A percentile compares a stretch with the other conserved stretches of the same genome.
Evolutionary conservation across 1,139 yeast genomes (phyloP).

Genomic region (Suhomyces guaymorum): DNA sequence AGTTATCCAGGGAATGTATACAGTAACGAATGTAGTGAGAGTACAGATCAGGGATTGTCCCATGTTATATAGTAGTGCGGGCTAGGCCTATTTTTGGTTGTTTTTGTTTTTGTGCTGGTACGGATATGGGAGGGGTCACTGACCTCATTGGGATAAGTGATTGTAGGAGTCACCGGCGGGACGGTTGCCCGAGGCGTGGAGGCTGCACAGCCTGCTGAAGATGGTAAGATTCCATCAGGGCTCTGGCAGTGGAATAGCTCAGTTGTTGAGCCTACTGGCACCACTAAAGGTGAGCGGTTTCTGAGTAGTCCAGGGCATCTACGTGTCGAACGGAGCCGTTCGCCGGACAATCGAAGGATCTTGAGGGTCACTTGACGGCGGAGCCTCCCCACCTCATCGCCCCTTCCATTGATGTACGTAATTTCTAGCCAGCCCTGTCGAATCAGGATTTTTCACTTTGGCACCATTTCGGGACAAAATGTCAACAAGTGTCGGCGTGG

Average conservation of each 20-base stretch:
- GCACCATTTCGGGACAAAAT: slow-evolving; percentile 2
- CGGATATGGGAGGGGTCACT: slow-evolving; percentile 9
- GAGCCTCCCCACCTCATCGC: background rate
- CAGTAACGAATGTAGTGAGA: slow-evolving; percentile 2
- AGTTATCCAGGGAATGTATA: slow-evolving; percentile 2
- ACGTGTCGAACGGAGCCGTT: too few species aligned
- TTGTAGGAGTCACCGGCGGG: slow-evolving; percentile 1
- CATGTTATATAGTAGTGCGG: slow-evolving; percentile 6
- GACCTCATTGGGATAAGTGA: slow-evolving; percentile 8
- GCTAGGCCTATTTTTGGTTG: slow-evolving; percentile 12
- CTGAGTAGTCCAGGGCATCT: too few species aligned
- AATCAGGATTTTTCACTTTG: slow-evolving; percentile 7
- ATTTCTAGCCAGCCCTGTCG: slow-evolving; percentile 3
- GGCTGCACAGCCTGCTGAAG: background rate
- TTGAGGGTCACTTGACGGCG: too few species aligned
- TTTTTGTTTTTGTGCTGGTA: slow-evolving; percentile 11
- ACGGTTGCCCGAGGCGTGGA: slow-evolving; percentile 4
- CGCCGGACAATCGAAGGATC: too few species aligned
- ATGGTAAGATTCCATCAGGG: background rate
- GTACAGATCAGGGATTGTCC: slow-evolving; percentile 4
- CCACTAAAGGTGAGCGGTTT: too few species aligned
- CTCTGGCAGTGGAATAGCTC: background rate
- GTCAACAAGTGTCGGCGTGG: slow-evolving; percentile 4
- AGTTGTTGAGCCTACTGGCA: too few species aligned
- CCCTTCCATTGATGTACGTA: slow-evolving; percentile 1